Base-by-base conservation (phyloP, 2,329 filamentous ascomycete species). In the Diplocarpon mali region DNA sequence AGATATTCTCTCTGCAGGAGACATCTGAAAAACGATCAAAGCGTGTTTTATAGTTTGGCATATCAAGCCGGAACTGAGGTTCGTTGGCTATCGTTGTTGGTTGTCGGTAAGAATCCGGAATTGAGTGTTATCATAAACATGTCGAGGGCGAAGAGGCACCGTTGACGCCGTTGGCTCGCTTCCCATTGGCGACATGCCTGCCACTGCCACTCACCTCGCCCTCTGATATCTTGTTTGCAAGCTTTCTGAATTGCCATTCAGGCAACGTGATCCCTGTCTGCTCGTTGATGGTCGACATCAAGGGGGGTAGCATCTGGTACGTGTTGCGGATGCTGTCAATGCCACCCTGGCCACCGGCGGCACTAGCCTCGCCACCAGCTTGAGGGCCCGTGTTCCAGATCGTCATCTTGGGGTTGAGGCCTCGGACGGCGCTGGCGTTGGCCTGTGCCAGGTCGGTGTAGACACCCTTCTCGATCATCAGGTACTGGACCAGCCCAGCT, bases 371-470 rank as follows among this genome's bases (percentile, higher is more conserved):
- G 14, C 50, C 45, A 3, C 56, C 57, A 36, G 56, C 55, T 40
- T 72, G 67, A 39, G 66, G 62, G 35, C 84, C 84, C 8, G 86
- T 93, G 61, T 86, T 92, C 87, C 86, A 94, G 20, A 90, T 79
- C 50, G 80, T 88, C 67, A 93, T 92, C 80, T 93, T 93, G 53
- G 87, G 87, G 62, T 88, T 76, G 53, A 93, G 66, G 20, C 86
- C 86, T 41, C 76, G 71, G 60, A 93, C 76, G 28, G 85, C 86
- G 28, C 71, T 62, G 38, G 83, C 85, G 56, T 93, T 93, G 40
- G 84, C 85, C 56, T 82, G 72, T 46, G 86, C 86, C 40, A 93
- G 74, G 55, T 80, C 74, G 60, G 85, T 75, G 63, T 86, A 90
- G 0, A 82, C 85, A 55, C 81, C 81, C 63, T 82, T 82, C 67